A percentile compares a stretch with the other conserved stretches of the same genome.
Conservation (phyloP, 2,329 filamentous ascomycete species). For the Aspergillus sp. region DNA sequence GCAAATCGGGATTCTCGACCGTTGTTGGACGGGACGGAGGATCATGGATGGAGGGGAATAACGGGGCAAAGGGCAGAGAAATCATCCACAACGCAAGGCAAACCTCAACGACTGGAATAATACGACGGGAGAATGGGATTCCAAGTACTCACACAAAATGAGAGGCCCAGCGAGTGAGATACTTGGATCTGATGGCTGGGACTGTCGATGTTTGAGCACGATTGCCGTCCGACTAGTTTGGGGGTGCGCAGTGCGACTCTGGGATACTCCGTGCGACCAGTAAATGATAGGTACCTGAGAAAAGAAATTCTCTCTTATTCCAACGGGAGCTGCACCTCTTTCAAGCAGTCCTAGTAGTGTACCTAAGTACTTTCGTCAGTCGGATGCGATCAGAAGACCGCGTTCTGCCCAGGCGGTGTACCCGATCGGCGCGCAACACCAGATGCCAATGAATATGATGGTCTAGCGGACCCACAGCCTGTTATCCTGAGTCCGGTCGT, state of each 20-base stretch:
- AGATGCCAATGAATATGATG: not conserved
- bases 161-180: not conserved
- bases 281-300: not conserved
- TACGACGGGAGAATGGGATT: not conserved
- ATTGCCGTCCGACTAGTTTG: not conserved
- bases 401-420: slow-evolving; percentile 7
- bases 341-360: not conserved
- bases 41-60: not conserved
- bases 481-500: too few relatives aligned
- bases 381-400: slow-evolving; percentile 1
- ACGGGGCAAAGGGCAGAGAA: not conserved
- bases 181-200: not conserved
- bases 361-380: not conserved
- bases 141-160: slow-evolving; percentile 1
- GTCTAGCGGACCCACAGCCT: not conserved
- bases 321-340: not conserved
- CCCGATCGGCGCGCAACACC: not conserved
- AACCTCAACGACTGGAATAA: not conserved
- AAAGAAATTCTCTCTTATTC: not conserved
- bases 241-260: slow-evolving; percentile 1
- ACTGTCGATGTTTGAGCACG: not conserved
- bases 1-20: slow-evolving; percentile 5
- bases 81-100: not conserved
- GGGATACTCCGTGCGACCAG: not conserved
- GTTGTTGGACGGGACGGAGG: not conserved